Evolutionary conservation across 129 eudicot genomes (phyloP).

Genomic region (Sambucus nigra): DNA sequence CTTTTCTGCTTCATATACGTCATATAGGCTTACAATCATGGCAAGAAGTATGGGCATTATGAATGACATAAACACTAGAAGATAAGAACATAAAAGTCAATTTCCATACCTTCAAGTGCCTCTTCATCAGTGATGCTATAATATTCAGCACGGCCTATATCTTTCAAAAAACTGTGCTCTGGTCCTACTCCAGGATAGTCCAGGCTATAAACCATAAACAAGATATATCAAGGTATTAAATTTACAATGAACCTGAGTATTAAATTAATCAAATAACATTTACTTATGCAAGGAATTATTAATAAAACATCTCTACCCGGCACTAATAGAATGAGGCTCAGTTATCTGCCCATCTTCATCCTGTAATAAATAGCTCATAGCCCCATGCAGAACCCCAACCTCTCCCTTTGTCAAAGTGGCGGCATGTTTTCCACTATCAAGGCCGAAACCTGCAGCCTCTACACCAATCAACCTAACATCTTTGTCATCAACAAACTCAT

Average conservation of each 20-base stretch:
- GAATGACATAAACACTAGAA: no score
- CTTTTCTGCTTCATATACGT: no score
- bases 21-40: no score
- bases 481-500: constrained; percentile 75
- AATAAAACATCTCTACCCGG: constrained; percentile 49
- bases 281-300: no score
- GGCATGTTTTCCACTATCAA: constrained; percentile 92
- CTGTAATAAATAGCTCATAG: constrained; percentile 95
- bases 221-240: not conserved
- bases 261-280: not conserved
- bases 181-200: constrained; percentile 99
- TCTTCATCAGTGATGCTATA: constrained; percentile 69
- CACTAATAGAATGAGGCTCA: constrained; percentile 95
- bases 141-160: constrained; percentile 83
- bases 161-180: constrained; percentile 85
- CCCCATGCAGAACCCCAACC: constrained; percentile 93
- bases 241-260: not conserved
- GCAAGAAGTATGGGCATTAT: no score
- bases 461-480: constrained; percentile 89
- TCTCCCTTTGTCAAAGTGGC: constrained; percentile 87
- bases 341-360: constrained; percentile 89
- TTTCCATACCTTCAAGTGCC: constrained; percentile 58
- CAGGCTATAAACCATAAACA: constrained; percentile 32
- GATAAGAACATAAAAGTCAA: not conserved
- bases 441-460: constrained; percentile 87